Base-by-base conservation (phyloP, 2,329 filamentous ascomycete species). In the Nigrograna mackinnonii region DNA sequence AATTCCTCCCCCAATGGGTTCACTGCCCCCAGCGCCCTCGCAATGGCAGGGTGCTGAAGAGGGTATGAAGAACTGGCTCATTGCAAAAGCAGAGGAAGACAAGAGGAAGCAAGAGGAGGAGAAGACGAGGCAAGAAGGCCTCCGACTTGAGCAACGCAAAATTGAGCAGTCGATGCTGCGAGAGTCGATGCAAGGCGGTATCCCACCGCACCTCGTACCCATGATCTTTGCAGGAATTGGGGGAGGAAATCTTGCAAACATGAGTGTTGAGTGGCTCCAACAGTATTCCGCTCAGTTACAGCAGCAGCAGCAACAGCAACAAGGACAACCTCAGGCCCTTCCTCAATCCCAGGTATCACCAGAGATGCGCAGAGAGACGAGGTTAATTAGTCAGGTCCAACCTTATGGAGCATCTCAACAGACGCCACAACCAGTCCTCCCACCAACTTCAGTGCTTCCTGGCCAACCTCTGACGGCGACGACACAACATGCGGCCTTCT, bases 221-320 rank as follows among this genome's bases (percentile, higher is more conserved):
- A 72, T 79, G 47, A 78, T 79, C 49, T 79, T 79, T 57, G 75
- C 74, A 40, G 76, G 76, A 24, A 74, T 78, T 37, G 75, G 73
- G 22, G 73, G 75, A 35, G 70, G 71, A 6, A 72, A 69, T 37
- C 66, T 78, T 12, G 72, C 73, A 22, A 73, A 68, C 50, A 66
- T 73, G 50, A 76, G 72, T 49, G 62, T 73, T 24, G 77, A 79
- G 37, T 76, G 70, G 71, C 60, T 78, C 42, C 75, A 77, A 49
- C 73, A 78, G 44, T 78, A 78, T 43, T 66, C 69, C 18, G 63
- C 62, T 19, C 73, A 77, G 39, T 57, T 76, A 16, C 74, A 75
- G 50, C 70, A 73, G 24, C 70, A 72, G 35, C 70, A 64, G 39
- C 57, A 62, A 20, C 69, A 77, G 42, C 61, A 67, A 35, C 57